phyloP scores from a whole-genome alignment of 1,284 basidiomycete species.

The Puccinia polysora region DNA sequence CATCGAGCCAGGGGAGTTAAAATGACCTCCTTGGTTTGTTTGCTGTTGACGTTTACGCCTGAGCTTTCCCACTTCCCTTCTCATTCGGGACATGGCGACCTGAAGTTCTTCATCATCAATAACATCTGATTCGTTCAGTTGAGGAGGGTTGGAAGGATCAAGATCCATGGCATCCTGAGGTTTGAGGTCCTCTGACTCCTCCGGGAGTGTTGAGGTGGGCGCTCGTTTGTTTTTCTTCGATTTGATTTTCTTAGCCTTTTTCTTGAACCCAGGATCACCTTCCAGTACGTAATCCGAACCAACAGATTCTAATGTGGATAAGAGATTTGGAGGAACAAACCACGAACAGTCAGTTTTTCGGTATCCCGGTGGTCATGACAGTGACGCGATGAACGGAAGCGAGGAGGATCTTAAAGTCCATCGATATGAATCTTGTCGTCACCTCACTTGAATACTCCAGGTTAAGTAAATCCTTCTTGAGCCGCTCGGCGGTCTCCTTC shows the following conservation, averaged over 20 bases:
- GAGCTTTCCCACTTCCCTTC: constrained; percentile 59
- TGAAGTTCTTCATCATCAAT: constrained; percentile 98
- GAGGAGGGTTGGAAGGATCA: constrained; percentile 10
- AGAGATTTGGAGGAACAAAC: neutral
- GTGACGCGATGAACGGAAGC: constrained; percentile 80
- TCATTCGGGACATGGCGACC: constrained; percentile 77
- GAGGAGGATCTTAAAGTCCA: constrained; percentile 71
- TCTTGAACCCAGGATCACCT: constrained; percentile 38
- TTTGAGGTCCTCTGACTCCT: neutral
- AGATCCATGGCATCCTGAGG: constrained; percentile 35
- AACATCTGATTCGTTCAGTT: constrained; percentile 69
- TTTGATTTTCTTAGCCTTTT: constrained; percentile 13
- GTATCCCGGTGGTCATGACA: constrained; percentile 89
- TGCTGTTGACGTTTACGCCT: constrained; percentile 53
- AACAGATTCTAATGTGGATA: constrained; percentile 17
- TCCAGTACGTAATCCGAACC: constrained; percentile 37
- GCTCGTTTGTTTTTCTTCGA: constrained; percentile 27
- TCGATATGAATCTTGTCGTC: constrained; percentile 28
- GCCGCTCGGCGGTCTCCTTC: constrained; percentile 59
- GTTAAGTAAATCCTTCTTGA: constrained; percentile 74
- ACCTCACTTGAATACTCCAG: constrained; percentile 84
- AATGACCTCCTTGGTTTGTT: constrained; percentile 64
- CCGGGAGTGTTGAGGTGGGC: constrained; percentile 14
- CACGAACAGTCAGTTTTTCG: neutral
- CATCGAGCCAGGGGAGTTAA: neutral